These are phyloP conservation scores for Closterium sp. DNA, from an alignment of 139 green algal species.

Conservation along the genomic window DNA sequence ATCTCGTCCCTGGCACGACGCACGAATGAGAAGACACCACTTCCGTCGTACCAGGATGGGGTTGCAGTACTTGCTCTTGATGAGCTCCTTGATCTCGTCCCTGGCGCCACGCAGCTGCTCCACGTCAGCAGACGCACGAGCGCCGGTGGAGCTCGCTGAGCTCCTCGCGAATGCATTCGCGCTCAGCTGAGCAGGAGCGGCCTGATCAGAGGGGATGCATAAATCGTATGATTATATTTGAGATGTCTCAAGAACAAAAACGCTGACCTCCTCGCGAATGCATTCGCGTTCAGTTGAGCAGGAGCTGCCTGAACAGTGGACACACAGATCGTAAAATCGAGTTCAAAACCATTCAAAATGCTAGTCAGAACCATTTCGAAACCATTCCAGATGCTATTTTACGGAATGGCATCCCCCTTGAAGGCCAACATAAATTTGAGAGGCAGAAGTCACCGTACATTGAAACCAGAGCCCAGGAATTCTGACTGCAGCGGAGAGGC, in stretches of 20 bases:
- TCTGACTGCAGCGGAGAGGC: neutral
- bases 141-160: neutral
- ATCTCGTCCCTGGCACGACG: neutral
- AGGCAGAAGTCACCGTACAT: too few relatives aligned
- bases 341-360: too few relatives aligned
- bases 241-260: too few relatives aligned
- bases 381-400: too few relatives aligned
- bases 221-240: too few relatives aligned
- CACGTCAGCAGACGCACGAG: neutral
- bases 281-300: neutral
- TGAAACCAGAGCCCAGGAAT: neutral
- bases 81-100: constrained; percentile 42
- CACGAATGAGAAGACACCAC: too few relatives aligned
- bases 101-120: constrained; percentile 7
- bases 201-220: too few relatives aligned
- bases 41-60: constrained; percentile 50
- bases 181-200: too few relatives aligned
- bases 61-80: constrained; percentile 46
- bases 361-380: too few relatives aligned
- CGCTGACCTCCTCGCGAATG: neutral
- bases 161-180: neutral
- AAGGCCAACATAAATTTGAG: too few relatives aligned
- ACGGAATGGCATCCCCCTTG: too few relatives aligned
- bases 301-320: neutral
- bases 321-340: neutral